Conservation (phyloP, 108 stramenopile species). For the Stephanodiscus minutulus region DNA sequence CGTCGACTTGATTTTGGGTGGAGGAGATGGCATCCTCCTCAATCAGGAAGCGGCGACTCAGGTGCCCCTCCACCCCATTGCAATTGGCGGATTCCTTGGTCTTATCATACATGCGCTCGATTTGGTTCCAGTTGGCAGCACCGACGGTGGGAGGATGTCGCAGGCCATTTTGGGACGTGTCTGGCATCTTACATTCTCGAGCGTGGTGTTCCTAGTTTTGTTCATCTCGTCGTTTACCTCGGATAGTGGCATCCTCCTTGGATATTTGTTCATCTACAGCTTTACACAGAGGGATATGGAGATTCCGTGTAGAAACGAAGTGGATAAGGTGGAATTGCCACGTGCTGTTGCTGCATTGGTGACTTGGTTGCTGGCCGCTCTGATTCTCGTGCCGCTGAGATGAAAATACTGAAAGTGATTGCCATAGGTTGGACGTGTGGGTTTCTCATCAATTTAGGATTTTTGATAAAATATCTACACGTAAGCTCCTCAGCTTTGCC, state of each 20-base stretch:
- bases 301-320: conserved; percentile 61
- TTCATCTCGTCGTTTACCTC: conserved; percentile 45
- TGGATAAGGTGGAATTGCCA: conserved; percentile 38
- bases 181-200: conserved; percentile 60
- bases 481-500: too few species aligned
- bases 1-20: conserved; percentile 57
- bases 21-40: conserved; percentile 52
- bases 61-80: conserved; percentile 76
- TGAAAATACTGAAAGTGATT: neutral
- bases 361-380: conserved; percentile 55
- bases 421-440: too few species aligned
- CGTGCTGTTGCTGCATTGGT: conserved; percentile 53
- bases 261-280: conserved; percentile 47
- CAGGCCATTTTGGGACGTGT: conserved; percentile 65
- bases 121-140: conserved; percentile 72
- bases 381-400: conserved; percentile 49
- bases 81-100: conserved; percentile 76
- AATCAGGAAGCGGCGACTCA: conserved; percentile 57
- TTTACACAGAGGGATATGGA: conserved; percentile 63
- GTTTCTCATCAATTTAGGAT: neutral
- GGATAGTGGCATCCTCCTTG: conserved; percentile 39
- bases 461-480: neutral
- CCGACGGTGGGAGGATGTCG: conserved; percentile 77
- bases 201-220: conserved; percentile 50
- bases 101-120: conserved; percentile 73